Evolutionary conservation across 768 basidiomycete species (phyloP).

Genomic region (Tricholoma furcatifolium): DNA sequence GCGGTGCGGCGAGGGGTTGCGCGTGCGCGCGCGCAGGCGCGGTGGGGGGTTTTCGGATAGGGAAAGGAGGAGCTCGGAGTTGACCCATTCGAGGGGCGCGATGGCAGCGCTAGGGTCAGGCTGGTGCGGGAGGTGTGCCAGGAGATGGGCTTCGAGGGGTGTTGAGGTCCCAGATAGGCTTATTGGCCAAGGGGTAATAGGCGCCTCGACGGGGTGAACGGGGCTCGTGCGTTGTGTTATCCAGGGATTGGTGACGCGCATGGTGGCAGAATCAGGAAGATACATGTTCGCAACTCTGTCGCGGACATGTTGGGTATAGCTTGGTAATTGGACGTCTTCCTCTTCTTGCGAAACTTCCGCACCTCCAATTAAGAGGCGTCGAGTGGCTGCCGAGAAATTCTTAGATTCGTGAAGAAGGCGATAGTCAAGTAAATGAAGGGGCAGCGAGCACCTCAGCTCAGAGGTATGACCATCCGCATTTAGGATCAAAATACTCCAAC

Average conservation of each 20-base stretch:
- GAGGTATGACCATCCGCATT: conserved; percentile 93
- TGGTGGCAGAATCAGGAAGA: conserved; percentile 58
- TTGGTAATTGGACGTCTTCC: conserved; percentile 79
- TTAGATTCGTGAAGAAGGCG: conserved; percentile 75
- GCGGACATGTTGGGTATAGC: conserved; percentile 85
- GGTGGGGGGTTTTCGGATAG: conserved; percentile 40
- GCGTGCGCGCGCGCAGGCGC: conserved; percentile 22
- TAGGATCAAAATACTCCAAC: conserved; percentile 75
- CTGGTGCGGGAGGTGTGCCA: conserved; percentile 43
- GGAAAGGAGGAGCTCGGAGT: conserved; percentile 79
- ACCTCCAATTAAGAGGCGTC: conserved; percentile 60
- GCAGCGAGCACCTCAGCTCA: conserved; percentile 92
- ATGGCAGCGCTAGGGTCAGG: conserved; percentile 39
- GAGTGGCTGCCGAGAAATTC: conserved; percentile 67
- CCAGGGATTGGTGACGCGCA: conserved; percentile 69
- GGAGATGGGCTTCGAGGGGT: conserved; percentile 36
- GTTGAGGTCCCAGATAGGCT: conserved; percentile 34
- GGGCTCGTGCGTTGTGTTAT: conserved; percentile 41
- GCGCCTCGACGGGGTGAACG: conserved; percentile 18
- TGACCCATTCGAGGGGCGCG: conserved; percentile 73
- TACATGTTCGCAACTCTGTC: conserved; percentile 86
- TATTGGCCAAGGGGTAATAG: conserved; percentile 13
- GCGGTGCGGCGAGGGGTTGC: conserved; percentile 9
- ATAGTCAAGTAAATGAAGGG: conserved; percentile 78
- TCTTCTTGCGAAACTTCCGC: conserved; percentile 40